Percentiles rank a stretch among this genome's conserved stretches.
Conservation (phyloP, 2,329 filamentous ascomycete genomes). For the Phaeophleospora eucalypticola region DNA sequence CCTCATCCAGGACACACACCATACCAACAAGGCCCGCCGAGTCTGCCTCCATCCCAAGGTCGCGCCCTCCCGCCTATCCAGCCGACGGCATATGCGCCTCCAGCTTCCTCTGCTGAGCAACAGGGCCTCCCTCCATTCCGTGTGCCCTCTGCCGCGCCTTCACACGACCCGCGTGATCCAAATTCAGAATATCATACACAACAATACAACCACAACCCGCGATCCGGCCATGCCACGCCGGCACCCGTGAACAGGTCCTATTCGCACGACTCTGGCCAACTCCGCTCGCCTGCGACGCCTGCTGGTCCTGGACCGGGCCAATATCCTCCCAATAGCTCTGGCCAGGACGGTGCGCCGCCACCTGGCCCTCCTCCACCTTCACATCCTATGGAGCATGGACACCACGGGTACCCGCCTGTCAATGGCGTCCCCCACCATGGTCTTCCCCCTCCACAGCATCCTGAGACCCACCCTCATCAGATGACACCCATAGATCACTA, state of each 20-base stretch:
- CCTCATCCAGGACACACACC: neutral
- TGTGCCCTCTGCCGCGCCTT: slow-evolving; percentile 21
- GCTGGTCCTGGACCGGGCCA: slow-evolving; percentile 19
- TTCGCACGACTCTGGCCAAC: slow-evolving; percentile 31
- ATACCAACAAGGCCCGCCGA: neutral
- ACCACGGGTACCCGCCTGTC: slow-evolving; percentile 29
- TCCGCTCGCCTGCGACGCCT: slow-evolving; percentile 34
- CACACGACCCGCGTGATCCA: slow-evolving; percentile 26
- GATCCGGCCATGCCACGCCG: slow-evolving; percentile 35
- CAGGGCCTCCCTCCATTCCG: slow-evolving; percentile 26
- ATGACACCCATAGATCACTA: slow-evolving; percentile 27
- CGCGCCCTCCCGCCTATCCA: slow-evolving; percentile 28
- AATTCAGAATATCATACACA: slow-evolving; percentile 22
- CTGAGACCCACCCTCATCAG: slow-evolving; percentile 24
- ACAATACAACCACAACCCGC: slow-evolving; percentile 28
- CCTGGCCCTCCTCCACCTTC: slow-evolving; percentile 17
- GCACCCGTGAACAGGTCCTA: slow-evolving; percentile 32
- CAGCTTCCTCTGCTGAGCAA: slow-evolving; percentile 24
- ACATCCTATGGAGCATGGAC: slow-evolving; percentile 29
- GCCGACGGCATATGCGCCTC: slow-evolving; percentile 20
- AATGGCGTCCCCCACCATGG: slow-evolving; percentile 27
- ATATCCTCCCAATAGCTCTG: slow-evolving; percentile 11
- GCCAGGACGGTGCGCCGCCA: slow-evolving; percentile 24
- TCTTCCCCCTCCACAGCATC: slow-evolving; percentile 20
- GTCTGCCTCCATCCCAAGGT: slow-evolving; percentile 11